Percentiles rank a stretch among this genome's conserved stretches.
Conservation (phyloP, 108 stramenopile genomes). For the Skeletonema potamos region DNA sequence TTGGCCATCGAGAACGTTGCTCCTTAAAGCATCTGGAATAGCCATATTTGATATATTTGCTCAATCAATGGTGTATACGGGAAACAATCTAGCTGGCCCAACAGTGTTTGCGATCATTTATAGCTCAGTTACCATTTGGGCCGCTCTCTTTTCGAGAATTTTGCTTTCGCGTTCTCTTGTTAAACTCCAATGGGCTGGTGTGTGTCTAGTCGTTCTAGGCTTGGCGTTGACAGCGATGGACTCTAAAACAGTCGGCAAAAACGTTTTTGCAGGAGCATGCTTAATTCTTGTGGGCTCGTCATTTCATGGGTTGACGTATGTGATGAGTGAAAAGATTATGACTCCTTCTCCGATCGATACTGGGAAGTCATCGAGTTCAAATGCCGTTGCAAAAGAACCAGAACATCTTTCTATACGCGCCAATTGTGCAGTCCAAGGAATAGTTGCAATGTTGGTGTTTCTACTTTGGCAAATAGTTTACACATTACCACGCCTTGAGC, state of each 20-base stretch:
- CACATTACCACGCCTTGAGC: constrained; percentile 56
- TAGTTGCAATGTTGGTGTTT: constrained; percentile 44
- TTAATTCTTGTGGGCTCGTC: constrained; percentile 64
- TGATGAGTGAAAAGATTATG: constrained; percentile 70
- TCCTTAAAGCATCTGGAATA: constrained; percentile 50
- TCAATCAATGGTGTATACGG: constrained; percentile 70
- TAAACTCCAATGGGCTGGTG: constrained; percentile 57
- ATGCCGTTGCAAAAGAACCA: not conserved
- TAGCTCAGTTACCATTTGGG: constrained; percentile 75
- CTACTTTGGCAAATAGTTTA: constrained; percentile 73
- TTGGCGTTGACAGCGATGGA: constrained; percentile 58
- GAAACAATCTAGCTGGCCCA: constrained; percentile 67
- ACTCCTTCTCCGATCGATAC: constrained; percentile 1
- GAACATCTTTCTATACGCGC: constrained; percentile 53
- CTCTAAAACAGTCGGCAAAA: constrained; percentile 38
- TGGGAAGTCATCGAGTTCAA: not conserved
- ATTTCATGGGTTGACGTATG: constrained; percentile 68
- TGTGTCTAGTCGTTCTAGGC: constrained; percentile 63
- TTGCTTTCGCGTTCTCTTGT: constrained; percentile 51
- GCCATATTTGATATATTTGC: constrained; percentile 70
- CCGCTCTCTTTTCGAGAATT: constrained; percentile 62
- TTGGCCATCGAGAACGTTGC: constrained; percentile 24
- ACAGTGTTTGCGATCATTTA: constrained; percentile 81
- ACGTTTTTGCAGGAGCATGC: constrained; percentile 51
- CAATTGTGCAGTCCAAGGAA: constrained; percentile 76